Percentiles rank a stretch among this genome's conserved stretches.
Evolutionary conservation across 495 filamentous ascomycete genomes (phyloP).

Genomic region (Hypoxylon subgilvum): DNA sequence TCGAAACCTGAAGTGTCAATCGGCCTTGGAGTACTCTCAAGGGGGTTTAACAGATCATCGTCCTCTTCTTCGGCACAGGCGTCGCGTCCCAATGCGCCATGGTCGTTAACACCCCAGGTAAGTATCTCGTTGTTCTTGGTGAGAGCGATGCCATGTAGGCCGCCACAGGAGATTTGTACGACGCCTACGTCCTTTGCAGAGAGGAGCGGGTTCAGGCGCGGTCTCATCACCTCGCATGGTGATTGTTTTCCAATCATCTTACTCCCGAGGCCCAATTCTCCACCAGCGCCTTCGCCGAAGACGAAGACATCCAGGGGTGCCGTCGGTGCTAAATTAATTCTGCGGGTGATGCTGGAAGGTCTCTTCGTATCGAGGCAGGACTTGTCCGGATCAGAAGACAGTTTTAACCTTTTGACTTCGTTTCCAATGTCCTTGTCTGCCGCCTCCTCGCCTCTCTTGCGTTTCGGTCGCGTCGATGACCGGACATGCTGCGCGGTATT

Average conservation of each 20-base stretch:
- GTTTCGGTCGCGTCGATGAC: background rate
- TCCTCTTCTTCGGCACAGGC: slow-evolving; percentile 55
- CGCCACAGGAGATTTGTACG: slow-evolving; percentile 67
- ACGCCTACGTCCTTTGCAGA: slow-evolving; percentile 63
- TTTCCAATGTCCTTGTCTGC: background rate
- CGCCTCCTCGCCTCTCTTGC: slow-evolving; percentile 2
- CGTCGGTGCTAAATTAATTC: background rate
- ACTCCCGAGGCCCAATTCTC: slow-evolving; percentile 57
- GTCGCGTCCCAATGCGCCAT: slow-evolving; percentile 69
- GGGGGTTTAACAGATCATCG: slow-evolving; percentile 59
- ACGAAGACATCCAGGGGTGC: slow-evolving; percentile 54
- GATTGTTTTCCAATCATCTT: slow-evolving; percentile 46
- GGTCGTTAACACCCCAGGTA: slow-evolving; percentile 75
- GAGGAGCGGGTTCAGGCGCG: slow-evolving; percentile 53
- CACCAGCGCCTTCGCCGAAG: slow-evolving; percentile 56
- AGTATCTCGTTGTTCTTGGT: slow-evolving; percentile 69
- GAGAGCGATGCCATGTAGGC: slow-evolving; percentile 68
- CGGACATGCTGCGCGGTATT: background rate
- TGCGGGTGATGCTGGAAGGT: background rate
- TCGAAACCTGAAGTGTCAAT: slow-evolving; percentile 57
- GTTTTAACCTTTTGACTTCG: background rate
- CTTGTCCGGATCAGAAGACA: background rate
- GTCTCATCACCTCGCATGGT: slow-evolving; percentile 57
- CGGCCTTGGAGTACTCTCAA: slow-evolving; percentile 63
- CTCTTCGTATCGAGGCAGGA: background rate